Conservation (phyloP, 805 yeast genomes). For the Saccharomycopsis capsularis region DNA sequence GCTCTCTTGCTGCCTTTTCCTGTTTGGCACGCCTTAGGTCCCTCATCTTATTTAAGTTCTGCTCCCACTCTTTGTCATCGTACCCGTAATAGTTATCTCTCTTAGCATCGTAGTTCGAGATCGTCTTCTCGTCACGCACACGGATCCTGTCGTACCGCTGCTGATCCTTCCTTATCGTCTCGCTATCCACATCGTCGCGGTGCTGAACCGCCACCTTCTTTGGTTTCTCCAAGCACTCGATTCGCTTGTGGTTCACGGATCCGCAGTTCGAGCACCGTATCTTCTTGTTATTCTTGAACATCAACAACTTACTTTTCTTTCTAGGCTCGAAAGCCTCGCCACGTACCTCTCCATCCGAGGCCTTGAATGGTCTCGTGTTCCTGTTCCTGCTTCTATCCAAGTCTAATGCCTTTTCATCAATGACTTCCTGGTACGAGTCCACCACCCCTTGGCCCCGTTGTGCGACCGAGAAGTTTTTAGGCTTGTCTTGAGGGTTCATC, state of each 20-base stretch:
- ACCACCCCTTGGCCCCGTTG: conserved; percentile 41
- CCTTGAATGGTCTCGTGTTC: conserved; percentile 6
- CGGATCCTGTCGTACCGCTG: conserved; percentile 21
- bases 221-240: conserved; percentile 35
- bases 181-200: conserved; percentile 20
- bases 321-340: neutral
- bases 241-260: conserved; percentile 27
- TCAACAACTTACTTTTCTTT: conserved; percentile 7
- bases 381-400: neutral
- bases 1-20: conserved; percentile 7
- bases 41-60: conserved; percentile 34
- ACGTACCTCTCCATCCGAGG: neutral
- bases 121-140: conserved; percentile 12
- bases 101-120: conserved; percentile 42
- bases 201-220: conserved; percentile 24
- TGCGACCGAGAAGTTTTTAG: conserved; percentile 37
- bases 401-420: conserved; percentile 18
- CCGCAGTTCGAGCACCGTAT: conserved; percentile 35
- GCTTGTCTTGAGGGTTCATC: conserved; percentile 29
- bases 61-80: conserved; percentile 40
- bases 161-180: conserved; percentile 5
- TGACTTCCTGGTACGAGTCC: conserved; percentile 30
- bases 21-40: conserved; percentile 26
- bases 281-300: conserved; percentile 15
- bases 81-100: conserved; percentile 56